These are phyloP conservation scores for Dianthus caryophyllus DNA, from an alignment of 148 eudicot genomes.

Conservation along the genomic window DNA sequence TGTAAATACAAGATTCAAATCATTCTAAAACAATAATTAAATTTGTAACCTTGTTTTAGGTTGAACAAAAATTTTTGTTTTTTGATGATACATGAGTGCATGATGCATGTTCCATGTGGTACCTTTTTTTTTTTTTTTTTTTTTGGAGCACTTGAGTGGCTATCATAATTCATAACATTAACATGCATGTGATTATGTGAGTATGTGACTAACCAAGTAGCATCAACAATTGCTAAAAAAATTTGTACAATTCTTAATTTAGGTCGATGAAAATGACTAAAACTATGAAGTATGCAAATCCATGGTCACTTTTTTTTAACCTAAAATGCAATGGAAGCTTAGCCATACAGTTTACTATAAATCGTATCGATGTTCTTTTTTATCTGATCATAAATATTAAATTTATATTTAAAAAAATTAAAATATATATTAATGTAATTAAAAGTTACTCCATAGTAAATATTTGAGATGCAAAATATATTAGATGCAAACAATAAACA, in stretches of 20 bases:
- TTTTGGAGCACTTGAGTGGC: constrained; percentile 23
- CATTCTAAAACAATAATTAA: neutral
- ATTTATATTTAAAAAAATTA: too few relatives aligned
- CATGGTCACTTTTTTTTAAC: neutral
- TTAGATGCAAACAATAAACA: too few relatives aligned
- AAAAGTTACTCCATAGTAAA: too few relatives aligned
- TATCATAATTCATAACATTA: constrained; percentile 25
- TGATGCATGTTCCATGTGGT: constrained; percentile 20
- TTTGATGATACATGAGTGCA: neutral
- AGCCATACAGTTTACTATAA: too few relatives aligned
- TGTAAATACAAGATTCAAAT: neutral
- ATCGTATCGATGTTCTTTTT: too few relatives aligned
- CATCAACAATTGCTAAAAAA: neutral
- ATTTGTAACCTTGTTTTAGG: neutral
- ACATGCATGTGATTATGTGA: constrained; percentile 23
- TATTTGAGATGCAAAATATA: too few relatives aligned
- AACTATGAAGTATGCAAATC: constrained; percentile 9
- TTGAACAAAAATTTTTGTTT: neutral
- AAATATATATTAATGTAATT: too few relatives aligned
- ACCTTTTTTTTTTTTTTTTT: too few relatives aligned
- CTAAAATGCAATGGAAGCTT: constrained; percentile 8
- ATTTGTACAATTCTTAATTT: neutral
- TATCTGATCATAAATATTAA: too few relatives aligned
- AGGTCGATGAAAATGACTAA: constrained; percentile 4
- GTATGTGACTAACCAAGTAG: neutral